Conservation (phyloP, 495 filamentous ascomycete genomes). For the Podospora pseudocomata region DNA sequence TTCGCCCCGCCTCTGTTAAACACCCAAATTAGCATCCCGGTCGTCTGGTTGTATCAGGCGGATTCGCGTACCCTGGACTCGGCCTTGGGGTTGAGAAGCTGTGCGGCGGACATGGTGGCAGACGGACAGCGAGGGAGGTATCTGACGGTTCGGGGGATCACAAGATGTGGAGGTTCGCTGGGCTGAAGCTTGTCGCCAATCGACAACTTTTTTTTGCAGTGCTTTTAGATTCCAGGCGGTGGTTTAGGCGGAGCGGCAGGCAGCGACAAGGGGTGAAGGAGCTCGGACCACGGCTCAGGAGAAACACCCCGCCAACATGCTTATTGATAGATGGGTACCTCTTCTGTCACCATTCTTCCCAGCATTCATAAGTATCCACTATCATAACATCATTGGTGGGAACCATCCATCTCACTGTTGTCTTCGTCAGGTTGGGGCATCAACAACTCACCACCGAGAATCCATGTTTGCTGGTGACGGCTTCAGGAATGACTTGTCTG, state of each 20-base stretch:
- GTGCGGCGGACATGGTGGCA: constrained; percentile 75
- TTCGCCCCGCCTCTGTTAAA: constrained; percentile 79
- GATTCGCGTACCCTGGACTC: constrained; percentile 76
- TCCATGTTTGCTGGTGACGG: not conserved
- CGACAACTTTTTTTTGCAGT: constrained; percentile 38
- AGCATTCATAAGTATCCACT: not conserved
- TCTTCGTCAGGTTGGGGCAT: not conserved
- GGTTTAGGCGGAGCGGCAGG: constrained; percentile 31
- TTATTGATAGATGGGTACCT: not conserved
- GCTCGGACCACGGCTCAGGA: constrained; percentile 23
- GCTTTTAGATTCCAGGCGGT: constrained; percentile 26
- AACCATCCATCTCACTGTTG: not conserved
- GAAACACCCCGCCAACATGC: not conserved
- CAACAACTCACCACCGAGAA: not conserved
- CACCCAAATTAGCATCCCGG: constrained; percentile 26
- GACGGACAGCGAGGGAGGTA: constrained; percentile 14
- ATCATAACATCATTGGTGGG: not conserved
- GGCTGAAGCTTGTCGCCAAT: constrained; percentile 23
- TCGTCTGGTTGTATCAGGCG: constrained; percentile 1
- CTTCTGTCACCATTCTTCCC: not conserved
- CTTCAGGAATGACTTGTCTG: not conserved
- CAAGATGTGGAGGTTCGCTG: constrained; percentile 20
- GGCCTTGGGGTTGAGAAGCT: constrained; percentile 96
- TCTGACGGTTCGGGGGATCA: constrained; percentile 13
- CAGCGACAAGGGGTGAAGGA: constrained; percentile 26